Evolutionary conservation across 2,329 filamentous ascomycete species (phyloP).

Genomic region (Aspergillus carbonarius): DNA sequence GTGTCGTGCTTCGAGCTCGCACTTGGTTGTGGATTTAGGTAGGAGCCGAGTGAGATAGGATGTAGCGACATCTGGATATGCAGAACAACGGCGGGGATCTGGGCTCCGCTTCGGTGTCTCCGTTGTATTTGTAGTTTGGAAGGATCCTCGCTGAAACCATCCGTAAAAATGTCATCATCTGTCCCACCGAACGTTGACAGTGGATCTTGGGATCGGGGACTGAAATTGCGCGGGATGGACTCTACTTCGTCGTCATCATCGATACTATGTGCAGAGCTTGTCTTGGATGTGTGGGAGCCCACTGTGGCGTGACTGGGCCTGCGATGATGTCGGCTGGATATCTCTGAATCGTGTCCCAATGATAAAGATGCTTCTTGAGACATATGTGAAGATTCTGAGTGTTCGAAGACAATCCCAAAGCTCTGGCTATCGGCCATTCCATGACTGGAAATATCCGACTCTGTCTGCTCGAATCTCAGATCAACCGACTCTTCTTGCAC

Average conservation of each 20-base stretch:
- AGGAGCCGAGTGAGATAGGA: constrained; percentile 61
- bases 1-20: constrained; percentile 17
- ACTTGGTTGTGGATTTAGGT: constrained; percentile 47
- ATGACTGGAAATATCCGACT: constrained; percentile 16
- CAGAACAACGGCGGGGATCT: constrained; percentile 49
- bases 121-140: constrained; percentile 34
- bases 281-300: constrained; percentile 43
- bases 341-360: not conserved
- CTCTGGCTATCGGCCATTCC: constrained; percentile 28
- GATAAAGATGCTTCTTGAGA: not conserved
- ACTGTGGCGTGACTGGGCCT: constrained; percentile 34
- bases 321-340: constrained; percentile 2
- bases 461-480: constrained; percentile 16
- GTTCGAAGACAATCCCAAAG: constrained; percentile 43
- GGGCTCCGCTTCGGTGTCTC: constrained; percentile 22
- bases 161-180: constrained; percentile 43
- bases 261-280: constrained; percentile 37
- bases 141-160: constrained; percentile 38
- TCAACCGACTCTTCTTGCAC: constrained; percentile 4
- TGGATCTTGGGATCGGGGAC: constrained; percentile 29
- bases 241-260: constrained; percentile 52
- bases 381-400: constrained; percentile 31
- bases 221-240: constrained; percentile 46
- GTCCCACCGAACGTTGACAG: constrained; percentile 37
- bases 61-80: constrained; percentile 70